These are phyloP conservation scores for Fusarium graminum DNA, from an alignment of 2,329 filamentous ascomycete species.

Conservation along the genomic window DNA sequence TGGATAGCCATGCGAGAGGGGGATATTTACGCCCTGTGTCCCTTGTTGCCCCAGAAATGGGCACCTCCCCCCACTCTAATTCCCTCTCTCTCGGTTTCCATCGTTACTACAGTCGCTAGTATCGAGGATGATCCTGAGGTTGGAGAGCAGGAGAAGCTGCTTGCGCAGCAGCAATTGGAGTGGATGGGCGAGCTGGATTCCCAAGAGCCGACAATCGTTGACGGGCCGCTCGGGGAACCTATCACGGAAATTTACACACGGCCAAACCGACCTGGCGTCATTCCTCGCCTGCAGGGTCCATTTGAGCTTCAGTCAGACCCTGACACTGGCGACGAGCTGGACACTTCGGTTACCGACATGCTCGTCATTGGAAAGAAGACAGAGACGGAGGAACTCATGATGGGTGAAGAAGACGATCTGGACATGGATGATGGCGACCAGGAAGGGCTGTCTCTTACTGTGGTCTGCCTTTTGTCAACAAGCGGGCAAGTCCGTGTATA, in stretches of 20 bases:
- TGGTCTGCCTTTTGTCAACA: conserved; percentile 71
- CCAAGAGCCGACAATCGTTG: conserved; percentile 70
- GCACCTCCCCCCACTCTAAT: conserved; percentile 80
- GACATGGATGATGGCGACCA: conserved; percentile 68
- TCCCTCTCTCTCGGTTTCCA: conserved; percentile 84
- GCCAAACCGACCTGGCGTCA: conserved; percentile 67
- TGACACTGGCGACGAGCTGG: conserved; percentile 68
- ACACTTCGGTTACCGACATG: conserved; percentile 71
- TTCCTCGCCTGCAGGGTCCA: conserved; percentile 73
- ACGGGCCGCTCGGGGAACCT: conserved; percentile 63
- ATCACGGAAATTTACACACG: conserved; percentile 68
- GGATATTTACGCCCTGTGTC: conserved; percentile 93
- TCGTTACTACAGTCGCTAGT: conserved; percentile 78
- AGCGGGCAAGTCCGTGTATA: conserved; percentile 73
- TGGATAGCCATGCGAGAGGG: conserved; percentile 97
- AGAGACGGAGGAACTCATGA: conserved; percentile 70
- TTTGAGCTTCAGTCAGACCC: conserved; percentile 69
- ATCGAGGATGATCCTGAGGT: conserved; percentile 70
- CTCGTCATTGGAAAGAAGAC: conserved; percentile 73
- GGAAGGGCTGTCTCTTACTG: conserved; percentile 70
- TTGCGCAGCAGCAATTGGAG: conserved; percentile 74
- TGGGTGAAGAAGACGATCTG: conserved; percentile 73
- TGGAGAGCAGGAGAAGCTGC: conserved; percentile 65
- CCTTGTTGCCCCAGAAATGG: conserved; percentile 89
- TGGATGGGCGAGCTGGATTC: conserved; percentile 76